Conservation (phyloP, 371 early-diverging fungal genomes). For the Phascolomyces articulosus region DNA sequence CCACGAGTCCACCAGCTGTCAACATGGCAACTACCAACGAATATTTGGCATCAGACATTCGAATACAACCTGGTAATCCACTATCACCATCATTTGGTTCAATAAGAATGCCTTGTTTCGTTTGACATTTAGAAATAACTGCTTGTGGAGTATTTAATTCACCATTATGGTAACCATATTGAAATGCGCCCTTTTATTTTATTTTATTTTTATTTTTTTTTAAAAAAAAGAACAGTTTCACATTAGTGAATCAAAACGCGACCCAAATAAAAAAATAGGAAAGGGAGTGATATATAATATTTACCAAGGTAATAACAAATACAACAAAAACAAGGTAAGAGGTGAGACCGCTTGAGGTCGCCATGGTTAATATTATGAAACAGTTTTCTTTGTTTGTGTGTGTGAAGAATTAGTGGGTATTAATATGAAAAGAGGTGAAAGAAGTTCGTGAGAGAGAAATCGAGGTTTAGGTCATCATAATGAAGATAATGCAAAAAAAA, state of each 20-base stretch:
- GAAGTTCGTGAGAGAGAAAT: not conserved
- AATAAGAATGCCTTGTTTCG: constrained; percentile 10
- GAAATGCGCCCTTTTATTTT: constrained; percentile 61
- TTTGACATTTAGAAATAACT: constrained; percentile 68
- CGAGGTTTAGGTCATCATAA: too few relatives aligned
- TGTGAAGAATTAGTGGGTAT: too few relatives aligned
- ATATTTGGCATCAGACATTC: constrained; percentile 78
- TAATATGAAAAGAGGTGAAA: not conserved
- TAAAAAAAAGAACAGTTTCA: constrained; percentile 4
- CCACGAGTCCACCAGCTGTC: constrained; percentile 81
- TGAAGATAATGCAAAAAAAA: not conserved
- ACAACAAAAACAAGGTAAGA: constrained; percentile 44
- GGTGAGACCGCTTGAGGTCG: constrained; percentile 21
- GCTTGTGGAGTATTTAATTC: constrained; percentile 79
- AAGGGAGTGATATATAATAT: not conserved
- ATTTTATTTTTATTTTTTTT: too few relatives aligned
- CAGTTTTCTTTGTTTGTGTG: not conserved
- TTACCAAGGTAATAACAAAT: constrained; percentile 40
- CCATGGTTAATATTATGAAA: constrained; percentile 6
- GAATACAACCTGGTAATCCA: constrained; percentile 73
- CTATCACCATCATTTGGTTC: constrained; percentile 18
- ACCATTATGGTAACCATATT: constrained; percentile 84
- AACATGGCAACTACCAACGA: constrained; percentile 74
- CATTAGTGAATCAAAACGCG: too few relatives aligned
- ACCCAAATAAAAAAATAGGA: not conserved